These are phyloP conservation scores for Pythium insidiosum DNA, from an alignment of 352 stramenopile genomes.

Conservation along the genomic window DNA sequence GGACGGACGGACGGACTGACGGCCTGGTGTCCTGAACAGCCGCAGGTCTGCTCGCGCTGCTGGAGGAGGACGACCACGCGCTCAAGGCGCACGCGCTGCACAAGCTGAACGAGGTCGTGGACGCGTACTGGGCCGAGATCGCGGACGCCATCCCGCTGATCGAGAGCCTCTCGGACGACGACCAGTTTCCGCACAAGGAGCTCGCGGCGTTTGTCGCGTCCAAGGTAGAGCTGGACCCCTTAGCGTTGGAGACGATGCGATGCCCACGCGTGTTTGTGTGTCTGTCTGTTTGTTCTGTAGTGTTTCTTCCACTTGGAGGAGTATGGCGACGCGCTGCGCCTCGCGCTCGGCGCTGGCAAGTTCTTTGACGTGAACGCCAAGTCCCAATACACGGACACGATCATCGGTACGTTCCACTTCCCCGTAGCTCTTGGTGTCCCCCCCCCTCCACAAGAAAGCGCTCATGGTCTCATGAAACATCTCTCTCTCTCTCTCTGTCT, in stretches of 20 bases:
- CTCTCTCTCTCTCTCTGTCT: not conserved
- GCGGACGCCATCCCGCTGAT: slow-evolving; percentile 88
- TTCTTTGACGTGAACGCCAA: slow-evolving; percentile 93
- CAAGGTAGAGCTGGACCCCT: slow-evolving; percentile 33
- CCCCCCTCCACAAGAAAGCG: no score
- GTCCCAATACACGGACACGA: slow-evolving; percentile 96
- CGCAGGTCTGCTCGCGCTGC: slow-evolving; percentile 80
- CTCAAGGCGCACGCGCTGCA: slow-evolving; percentile 89
- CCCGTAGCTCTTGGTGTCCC: no score
- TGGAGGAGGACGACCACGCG: slow-evolving; percentile 88
- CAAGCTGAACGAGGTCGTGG: slow-evolving; percentile 89
- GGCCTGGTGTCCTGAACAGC: slow-evolving; percentile 33
- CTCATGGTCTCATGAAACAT: not conserved
- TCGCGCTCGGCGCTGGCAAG: slow-evolving; percentile 92
- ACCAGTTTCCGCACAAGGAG: slow-evolving; percentile 85
- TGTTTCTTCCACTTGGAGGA: slow-evolving; percentile 99
- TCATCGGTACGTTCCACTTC: slow-evolving; percentile 92
- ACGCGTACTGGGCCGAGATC: slow-evolving; percentile 93
- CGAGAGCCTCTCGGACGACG: slow-evolving; percentile 91
- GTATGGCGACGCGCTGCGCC: slow-evolving; percentile 90
- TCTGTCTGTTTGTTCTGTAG: slow-evolving; percentile 13
- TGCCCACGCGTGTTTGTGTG: no score
- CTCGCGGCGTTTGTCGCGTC: slow-evolving; percentile 90
- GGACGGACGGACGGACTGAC: not conserved
- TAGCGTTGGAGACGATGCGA: no score